Conservation (phyloP, 768 basidiomycete species). For the Chalciporus piperatus region DNA sequence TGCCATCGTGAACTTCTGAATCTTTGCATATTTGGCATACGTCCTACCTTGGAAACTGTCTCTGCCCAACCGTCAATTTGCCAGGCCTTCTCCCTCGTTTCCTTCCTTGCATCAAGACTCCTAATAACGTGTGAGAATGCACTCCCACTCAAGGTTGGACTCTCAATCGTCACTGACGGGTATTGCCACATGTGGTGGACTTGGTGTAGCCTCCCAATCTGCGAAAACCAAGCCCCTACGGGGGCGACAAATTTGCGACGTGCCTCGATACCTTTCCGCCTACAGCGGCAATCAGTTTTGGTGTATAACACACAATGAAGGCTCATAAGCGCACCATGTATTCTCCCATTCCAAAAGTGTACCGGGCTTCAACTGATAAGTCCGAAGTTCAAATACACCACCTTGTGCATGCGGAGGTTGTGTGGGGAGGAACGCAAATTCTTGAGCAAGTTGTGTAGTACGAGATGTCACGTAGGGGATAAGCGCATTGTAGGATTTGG, state of each 20-base stretch:
- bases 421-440: slow-evolving; percentile 95
- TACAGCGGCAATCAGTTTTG: slow-evolving; percentile 29
- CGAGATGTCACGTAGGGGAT: slow-evolving; percentile 75
- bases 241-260: slow-evolving; percentile 83
- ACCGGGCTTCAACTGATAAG: slow-evolving; percentile 86
- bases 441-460: slow-evolving; percentile 78
- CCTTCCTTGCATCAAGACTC: slow-evolving; percentile 76
- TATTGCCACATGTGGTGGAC: slow-evolving; percentile 99
- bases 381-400: slow-evolving; percentile 91
- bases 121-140: slow-evolving; percentile 35
- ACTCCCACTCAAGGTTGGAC: slow-evolving; percentile 3
- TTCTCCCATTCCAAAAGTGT: slow-evolving; percentile 93
- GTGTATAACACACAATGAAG: background rate
- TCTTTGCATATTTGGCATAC: slow-evolving; percentile 13
- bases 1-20: slow-evolving; percentile 2
- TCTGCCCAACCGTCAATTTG: slow-evolving; percentile 93
- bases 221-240: slow-evolving; percentile 90
- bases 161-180: slow-evolving; percentile 50
- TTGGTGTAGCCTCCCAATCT: slow-evolving; percentile 77
- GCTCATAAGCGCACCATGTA: slow-evolving; percentile 59
- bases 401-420: slow-evolving; percentile 83
- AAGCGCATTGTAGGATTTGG: slow-evolving; percentile 66
- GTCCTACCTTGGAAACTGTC: slow-evolving; percentile 79
- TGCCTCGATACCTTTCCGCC: slow-evolving; percentile 94
- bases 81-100: slow-evolving; percentile 88